These are phyloP conservation scores for Zymoseptoria passerinii DNA, from an alignment of 2,329 filamentous ascomycete genomes.

Conservation along the genomic window DNA sequence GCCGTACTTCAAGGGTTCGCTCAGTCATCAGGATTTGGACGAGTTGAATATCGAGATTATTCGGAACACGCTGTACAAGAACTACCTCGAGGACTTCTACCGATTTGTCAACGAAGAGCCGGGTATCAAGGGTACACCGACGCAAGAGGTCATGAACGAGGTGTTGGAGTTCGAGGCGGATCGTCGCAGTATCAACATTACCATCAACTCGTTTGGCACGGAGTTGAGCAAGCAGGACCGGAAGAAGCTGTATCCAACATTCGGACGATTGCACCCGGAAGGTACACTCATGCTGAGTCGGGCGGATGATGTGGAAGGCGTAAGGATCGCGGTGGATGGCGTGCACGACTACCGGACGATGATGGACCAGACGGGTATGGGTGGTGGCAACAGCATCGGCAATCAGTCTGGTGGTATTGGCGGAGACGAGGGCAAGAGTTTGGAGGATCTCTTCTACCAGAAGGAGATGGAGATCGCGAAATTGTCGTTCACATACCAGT, in stretches of 20 bases:
- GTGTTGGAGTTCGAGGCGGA: slow-evolving; percentile 96
- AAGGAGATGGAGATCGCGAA: slow-evolving; percentile 99
- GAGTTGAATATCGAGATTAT: slow-evolving; percentile 99
- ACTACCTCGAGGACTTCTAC: slow-evolving; percentile 97
- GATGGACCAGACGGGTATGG: slow-evolving; percentile 83
- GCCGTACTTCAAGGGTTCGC: slow-evolving; percentile 92
- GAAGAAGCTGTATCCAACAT: slow-evolving; percentile 90
- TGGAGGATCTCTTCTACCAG: slow-evolving; percentile 98
- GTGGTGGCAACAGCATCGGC: slow-evolving; percentile 64
- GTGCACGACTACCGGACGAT: slow-evolving; percentile 90
- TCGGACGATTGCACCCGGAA: slow-evolving; percentile 87
- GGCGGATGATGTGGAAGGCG: slow-evolving; percentile 90
- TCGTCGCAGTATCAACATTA: slow-evolving; percentile 95
- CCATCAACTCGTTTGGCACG: slow-evolving; percentile 95
- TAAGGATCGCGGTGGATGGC: slow-evolving; percentile 85
- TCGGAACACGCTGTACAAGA: slow-evolving; percentile 97
- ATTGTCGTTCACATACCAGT: slow-evolving; percentile 88
- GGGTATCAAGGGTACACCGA: slow-evolving; percentile 80
- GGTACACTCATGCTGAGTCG: slow-evolving; percentile 90
- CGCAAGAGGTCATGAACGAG: slow-evolving; percentile 89
- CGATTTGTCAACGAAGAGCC: slow-evolving; percentile 84
- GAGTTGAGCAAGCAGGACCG: slow-evolving; percentile 89
- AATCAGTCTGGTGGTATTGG: slow-evolving; percentile 79
- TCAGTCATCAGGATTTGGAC: slow-evolving; percentile 93
- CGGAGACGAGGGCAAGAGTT: slow-evolving; percentile 69